These are phyloP conservation scores for Trifolium dubium DNA, from an alignment of 306 rosid species.

Conservation along the genomic window DNA sequence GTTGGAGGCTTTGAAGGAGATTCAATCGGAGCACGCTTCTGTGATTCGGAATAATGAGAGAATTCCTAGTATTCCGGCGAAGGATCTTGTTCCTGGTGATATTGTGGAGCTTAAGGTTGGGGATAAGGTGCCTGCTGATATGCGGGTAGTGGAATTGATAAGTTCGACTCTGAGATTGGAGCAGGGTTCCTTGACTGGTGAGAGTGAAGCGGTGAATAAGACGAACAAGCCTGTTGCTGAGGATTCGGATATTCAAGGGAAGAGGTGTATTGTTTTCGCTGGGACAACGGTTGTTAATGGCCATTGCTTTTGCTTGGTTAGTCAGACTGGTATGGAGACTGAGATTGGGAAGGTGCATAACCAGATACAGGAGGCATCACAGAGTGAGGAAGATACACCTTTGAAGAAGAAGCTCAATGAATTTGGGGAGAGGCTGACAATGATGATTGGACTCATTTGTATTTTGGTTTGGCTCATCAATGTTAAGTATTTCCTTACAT, in stretches of 20 bases:
- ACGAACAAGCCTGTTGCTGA: slow-evolving; percentile 47
- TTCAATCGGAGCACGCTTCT: slow-evolving; percentile 82
- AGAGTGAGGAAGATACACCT: slow-evolving; percentile 75
- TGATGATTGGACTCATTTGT: slow-evolving; percentile 59
- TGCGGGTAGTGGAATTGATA: slow-evolving; percentile 60
- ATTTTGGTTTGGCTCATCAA: slow-evolving; percentile 60
- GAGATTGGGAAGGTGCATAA: slow-evolving; percentile 81
- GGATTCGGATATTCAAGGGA: slow-evolving; percentile 60
- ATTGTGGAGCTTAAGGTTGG: slow-evolving; percentile 64
- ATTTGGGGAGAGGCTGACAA: slow-evolving; percentile 56
- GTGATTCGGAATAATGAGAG: slow-evolving; percentile 60
- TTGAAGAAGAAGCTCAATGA: slow-evolving; percentile 78
- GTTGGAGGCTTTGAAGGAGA: slow-evolving; percentile 86
- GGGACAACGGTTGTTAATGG: slow-evolving; percentile 85
- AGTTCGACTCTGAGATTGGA: slow-evolving; percentile 63
- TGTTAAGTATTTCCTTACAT: slow-evolving; percentile 57
- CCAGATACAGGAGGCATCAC: slow-evolving; percentile 75
- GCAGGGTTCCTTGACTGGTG: slow-evolving; percentile 67
- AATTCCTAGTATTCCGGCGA: slow-evolving; percentile 59
- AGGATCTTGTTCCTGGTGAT: slow-evolving; percentile 85
- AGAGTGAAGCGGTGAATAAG: slow-evolving; percentile 65
- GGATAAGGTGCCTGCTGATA: slow-evolving; percentile 64
- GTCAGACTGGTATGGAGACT: slow-evolving; percentile 65
- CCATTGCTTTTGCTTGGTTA: slow-evolving; percentile 72
- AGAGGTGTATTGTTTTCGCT: slow-evolving; percentile 64